Evolutionary conservation across 192 early-diverging fungal genomes (phyloP).

Genomic region (Rhizophagus sp.): DNA sequence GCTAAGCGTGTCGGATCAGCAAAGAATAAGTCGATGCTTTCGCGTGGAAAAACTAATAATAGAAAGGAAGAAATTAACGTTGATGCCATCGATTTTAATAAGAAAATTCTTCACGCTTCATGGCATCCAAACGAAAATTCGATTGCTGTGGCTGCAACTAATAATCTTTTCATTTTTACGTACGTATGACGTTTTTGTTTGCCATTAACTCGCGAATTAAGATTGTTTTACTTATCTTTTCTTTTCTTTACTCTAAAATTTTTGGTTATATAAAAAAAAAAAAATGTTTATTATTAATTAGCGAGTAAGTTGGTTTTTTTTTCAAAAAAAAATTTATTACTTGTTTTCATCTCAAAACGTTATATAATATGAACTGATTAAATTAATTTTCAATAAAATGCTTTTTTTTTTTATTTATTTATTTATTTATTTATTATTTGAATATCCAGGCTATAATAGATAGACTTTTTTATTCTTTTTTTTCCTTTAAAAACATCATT

Average conservation of each 20-base stretch:
- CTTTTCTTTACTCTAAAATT: not conserved
- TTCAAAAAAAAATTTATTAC: not conserved
- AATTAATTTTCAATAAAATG: not conserved
- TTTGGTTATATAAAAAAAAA: not conserved
- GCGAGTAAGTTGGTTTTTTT: constrained; percentile 24
- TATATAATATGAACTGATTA: not conserved
- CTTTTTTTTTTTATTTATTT: not conserved
- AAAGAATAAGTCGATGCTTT: constrained; percentile 67
- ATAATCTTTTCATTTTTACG: constrained; percentile 97
- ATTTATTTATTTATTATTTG: not conserved
- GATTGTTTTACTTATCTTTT: not conserved
- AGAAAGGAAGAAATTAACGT: constrained; percentile 80
- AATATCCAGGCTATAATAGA: constrained; percentile 19
- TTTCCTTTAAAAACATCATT: constrained; percentile 7
- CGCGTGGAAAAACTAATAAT: constrained; percentile 43
- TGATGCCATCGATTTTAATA: constrained; percentile 88
- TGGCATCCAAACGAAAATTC: constrained; percentile 99
- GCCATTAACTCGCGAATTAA: not conserved
- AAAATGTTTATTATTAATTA: not conserved
- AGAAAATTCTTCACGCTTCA: constrained; percentile 97
- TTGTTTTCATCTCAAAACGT: not conserved
- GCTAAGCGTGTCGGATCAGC: constrained; percentile 85
- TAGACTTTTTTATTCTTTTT: not conserved
- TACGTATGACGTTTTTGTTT: constrained; percentile 33
- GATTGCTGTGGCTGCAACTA: constrained; percentile 96